These are phyloP conservation scores for Tuber borchii DNA, from an alignment of 495 filamentous ascomycete species.

Conservation along the genomic window DNA sequence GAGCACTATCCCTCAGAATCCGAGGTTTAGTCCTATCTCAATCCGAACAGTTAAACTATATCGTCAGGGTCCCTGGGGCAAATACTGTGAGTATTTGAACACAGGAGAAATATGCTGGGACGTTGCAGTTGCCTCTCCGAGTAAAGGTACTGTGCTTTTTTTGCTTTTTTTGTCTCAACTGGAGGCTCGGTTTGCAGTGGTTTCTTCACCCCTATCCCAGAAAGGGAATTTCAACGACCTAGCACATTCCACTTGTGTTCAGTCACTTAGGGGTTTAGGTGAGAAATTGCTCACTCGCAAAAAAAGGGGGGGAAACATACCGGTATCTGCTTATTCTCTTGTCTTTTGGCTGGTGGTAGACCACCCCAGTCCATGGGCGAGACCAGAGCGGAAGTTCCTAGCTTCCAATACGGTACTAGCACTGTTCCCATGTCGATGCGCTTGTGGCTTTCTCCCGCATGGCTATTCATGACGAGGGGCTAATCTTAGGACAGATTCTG, in stretches of 20 bases:
- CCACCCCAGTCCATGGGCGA: background rate
- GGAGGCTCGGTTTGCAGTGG: background rate
- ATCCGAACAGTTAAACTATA: background rate
- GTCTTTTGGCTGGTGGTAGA: background rate
- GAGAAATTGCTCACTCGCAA: background rate
- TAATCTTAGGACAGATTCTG: slow-evolving; percentile 8
- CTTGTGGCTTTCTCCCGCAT: background rate
- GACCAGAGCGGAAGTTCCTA: slow-evolving; percentile 16
- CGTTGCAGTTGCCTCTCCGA: background rate
- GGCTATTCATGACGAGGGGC: background rate
- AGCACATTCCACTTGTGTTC: background rate
- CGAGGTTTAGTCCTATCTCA: background rate
- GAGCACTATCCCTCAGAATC: background rate
- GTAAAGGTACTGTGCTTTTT: background rate
- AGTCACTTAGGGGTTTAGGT: background rate
- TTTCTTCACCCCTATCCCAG: background rate
- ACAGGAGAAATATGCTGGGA: background rate
- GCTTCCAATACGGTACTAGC: slow-evolving; percentile 8
- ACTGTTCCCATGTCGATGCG: slow-evolving; percentile 13
- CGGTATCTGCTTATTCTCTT: background rate
- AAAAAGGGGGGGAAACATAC: background rate
- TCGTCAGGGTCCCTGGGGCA: background rate
- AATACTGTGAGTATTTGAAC: background rate
- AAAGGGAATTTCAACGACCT: background rate
- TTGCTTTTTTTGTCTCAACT: background rate